Base-by-base conservation (phyloP, 306 rosid species). In the Castanospermum australe region DNA sequence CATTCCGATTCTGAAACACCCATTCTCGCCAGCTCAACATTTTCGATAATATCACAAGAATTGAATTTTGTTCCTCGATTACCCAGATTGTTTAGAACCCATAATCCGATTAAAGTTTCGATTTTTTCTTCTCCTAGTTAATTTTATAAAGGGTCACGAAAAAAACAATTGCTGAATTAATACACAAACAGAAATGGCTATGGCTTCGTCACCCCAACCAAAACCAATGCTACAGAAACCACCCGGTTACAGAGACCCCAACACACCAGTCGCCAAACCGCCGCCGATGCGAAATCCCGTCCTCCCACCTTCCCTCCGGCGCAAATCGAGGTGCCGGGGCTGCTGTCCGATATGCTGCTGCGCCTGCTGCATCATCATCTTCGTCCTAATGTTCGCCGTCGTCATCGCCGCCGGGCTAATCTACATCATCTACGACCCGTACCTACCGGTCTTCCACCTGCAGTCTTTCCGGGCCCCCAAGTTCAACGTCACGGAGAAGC, bases 141-240 rank as follows among this genome's bases (percentile, higher is more conserved):
- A 41, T 38, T 18, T 41, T 4, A 3, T 20, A 67, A 61, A 28
- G 71, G 28, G 67, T 8, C 61, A 1, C 32, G 17, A 11, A 10
- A 10, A 2, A 33, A 36, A 59, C 52, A n/a, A 32, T 1, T 30
- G 18, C 12, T 32, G 6, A 59, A 41, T 5, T n/a, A 18, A 8
- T 6, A 24, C 8, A 56, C 22, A 68, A 13, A 39, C 22, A 47
- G 21, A 30, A 35, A 50, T 18, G 17, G 5, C 30, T 25, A 91
- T 90, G 98, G 75, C 83, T 6, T 76, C 78, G 32, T 52, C 71
- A 57, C 71, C 89, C 0, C 20, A 32, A 14, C 68, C 0, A 9
- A 87, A 80, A 22, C 93, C 90, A 1, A 61, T 51, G 0, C 89
- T 94, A 56, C 88, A 88, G 81, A 92, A 88, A 59, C 99, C 99